Base-by-base conservation (phyloP, 176 grass and related monocot species). In the Hordeum marinum region DNA sequence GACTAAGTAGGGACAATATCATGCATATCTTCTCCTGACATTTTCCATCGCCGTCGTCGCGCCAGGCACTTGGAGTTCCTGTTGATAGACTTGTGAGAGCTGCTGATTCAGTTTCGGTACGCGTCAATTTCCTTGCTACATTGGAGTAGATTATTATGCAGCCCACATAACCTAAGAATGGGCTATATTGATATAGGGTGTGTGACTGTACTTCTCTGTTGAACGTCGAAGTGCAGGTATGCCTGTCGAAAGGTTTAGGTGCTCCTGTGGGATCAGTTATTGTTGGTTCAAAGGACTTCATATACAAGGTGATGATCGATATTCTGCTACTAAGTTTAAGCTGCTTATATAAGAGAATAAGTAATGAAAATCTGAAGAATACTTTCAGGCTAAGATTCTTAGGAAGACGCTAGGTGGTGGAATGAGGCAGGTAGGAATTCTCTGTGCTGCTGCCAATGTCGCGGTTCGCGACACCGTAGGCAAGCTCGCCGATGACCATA, bases 391-490 rank as follows among this genome's bases (percentile, higher is more conserved):
- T 26, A 99, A 83, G 80, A 94, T 89, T 54, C 80, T 99, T 83
- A 90, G 97, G 87, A 99, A 99, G 87, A 96, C 91, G 2, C 77
- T 99, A 73, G 97, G 97, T 75, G 97, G 97, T 87, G 97, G 97
- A 18, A 96, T 99, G 97, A 94, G 97, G 72, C 97, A 99, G 83
- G 79, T 96, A n/a, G 94, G 94, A 79, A 66, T 99, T 78, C 90
- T 99, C 62, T 99, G 91, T 78, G 94, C 97, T 35, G 97, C 97
- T 13, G 97, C 94, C 63, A 54, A 86, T 81, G 90, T 99, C 69
- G 96, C 84, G 8, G 82, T 99, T 60, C 92, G 43, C 5, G 97
- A 99, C 61, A 94, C 55, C 6, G 60, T 94, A 26, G 75, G 66
- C 34, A 99, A 94, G 65, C 94, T 96, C 80, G 84, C 27, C 0